Evolutionary conservation across 352 stramenopile species (phyloP), one percentile per base, ranked within the genome.

Genomic region (Phytophthora hybrid): DNA sequence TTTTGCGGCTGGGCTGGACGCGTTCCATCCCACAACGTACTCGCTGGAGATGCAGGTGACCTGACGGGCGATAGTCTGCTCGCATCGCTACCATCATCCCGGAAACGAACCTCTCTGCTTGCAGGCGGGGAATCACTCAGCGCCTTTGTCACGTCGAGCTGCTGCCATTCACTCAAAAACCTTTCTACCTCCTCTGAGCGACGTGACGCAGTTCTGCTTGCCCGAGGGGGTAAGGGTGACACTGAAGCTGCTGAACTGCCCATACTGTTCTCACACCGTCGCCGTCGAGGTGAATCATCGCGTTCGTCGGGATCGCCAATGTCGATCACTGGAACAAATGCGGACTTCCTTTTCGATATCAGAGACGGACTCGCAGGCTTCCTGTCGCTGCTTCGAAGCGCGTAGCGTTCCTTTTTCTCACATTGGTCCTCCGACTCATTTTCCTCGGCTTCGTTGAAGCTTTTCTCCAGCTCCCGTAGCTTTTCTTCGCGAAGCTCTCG

Each of bases 81-180:
- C 47, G 44, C 55, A 3, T 58, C 56, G 13, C 21, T 71, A 10
- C 10, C 37, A n/a, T 61, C 32, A 23, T 53, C 57, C 14, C 58
- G 63, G 32, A 68, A 63, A 19, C 41, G 41, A 59, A 44, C 56
- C 10, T 41, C 54, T 67, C 34, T 61, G 47, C 18, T 9, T 19
- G 9, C 3, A 3, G 54, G 18, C 14, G 19, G 18, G 14, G 16
- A 52, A 3, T 81, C 75, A 37, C 29, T 55, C 13, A 86, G 73
- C 18, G 77, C 79, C 19, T 58, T 71, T 5, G 78, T 81, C 29
- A 85, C 67, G 29, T 76, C 69, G 39, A 87, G 65, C 6, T 73
- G 75, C 32, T 80, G 62, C 82, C 82, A 89, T 29, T 82, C 81
- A 23, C 29, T 79, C 19, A 71, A 63, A 53, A 86, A 81, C 3